phyloP scores from a whole-genome alignment of 2,329 filamentous ascomycete genomes.

The Beauveria bassiana region DNA sequence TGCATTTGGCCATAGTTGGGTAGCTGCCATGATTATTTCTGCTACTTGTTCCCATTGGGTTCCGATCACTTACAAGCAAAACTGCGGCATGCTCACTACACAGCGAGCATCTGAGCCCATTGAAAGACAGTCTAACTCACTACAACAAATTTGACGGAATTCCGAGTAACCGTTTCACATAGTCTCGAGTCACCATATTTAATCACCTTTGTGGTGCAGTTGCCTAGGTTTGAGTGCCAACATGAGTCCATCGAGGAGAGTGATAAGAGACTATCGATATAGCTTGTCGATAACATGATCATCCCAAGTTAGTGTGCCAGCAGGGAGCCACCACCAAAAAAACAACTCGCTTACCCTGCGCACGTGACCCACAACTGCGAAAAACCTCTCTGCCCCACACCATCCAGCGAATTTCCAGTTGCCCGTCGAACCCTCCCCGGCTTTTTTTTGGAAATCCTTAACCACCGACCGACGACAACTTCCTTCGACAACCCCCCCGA shows the following conservation, averaged over 20 bases:
- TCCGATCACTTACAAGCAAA: not conserved
- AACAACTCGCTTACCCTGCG: constrained; percentile 15
- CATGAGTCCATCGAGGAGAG: not conserved
- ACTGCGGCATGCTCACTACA: too few relatives aligned
- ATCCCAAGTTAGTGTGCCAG: too few relatives aligned
- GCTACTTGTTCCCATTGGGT: not conserved
- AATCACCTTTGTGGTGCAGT: not conserved
- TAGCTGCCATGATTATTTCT: not conserved
- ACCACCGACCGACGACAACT: constrained; percentile 22
- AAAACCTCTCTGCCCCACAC: constrained; percentile 11
- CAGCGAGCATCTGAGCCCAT: not conserved
- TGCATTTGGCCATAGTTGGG: too few relatives aligned
- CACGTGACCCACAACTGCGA: constrained; percentile 22
- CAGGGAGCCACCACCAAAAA: not conserved
- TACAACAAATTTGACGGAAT: too few relatives aligned
- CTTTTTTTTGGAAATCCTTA: constrained; percentile 18
- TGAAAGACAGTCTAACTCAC: too few relatives aligned
- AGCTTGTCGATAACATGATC: not conserved
- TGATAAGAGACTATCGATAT: not conserved
- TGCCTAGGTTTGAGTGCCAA: not conserved
- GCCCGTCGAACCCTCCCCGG: not conserved
- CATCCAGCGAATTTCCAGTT: constrained; percentile 6
- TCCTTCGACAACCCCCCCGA: constrained; percentile 16
- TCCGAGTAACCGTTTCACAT: too few relatives aligned
- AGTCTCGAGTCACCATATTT: too few relatives aligned